A percentile compares a stretch with the other conserved stretches of the same genome.
phyloP scores from a whole-genome alignment of 345 rosid species.

The Psidium guajava region DNA sequence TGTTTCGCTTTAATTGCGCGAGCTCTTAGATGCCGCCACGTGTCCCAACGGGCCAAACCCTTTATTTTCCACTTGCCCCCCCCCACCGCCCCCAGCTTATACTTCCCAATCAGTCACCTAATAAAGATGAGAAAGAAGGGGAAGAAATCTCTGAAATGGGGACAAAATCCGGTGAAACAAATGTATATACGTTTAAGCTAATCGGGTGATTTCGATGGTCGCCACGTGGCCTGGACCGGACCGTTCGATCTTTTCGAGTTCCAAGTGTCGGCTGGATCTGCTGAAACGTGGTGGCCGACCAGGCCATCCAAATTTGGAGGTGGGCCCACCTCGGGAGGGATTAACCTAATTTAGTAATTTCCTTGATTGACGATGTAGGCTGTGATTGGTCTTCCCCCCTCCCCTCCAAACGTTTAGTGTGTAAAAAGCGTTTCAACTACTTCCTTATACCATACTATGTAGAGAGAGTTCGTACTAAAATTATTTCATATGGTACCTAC shows the following conservation, averaged over 20 bases:
- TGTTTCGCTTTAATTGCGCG: not conserved
- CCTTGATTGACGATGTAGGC: not conserved
- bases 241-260: not conserved
- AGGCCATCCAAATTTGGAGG: not conserved
- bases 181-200: not conserved
- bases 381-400: accelerated
- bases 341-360: not conserved
- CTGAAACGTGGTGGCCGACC: not conserved
- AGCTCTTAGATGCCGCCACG: not conserved
- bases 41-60: not conserved
- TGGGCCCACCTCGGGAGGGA: not conserved
- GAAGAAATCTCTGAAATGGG: not conserved
- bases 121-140: not conserved
- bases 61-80: not conserved
- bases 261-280: not conserved
- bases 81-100: not conserved
- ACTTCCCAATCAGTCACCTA: not conserved
- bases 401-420: not conserved
- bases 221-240: not conserved
- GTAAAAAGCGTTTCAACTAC: not conserved
- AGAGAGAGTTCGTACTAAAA: not conserved
- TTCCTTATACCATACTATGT: not conserved
- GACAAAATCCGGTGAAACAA: not conserved
- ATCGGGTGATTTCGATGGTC: not conserved
- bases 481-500: not conserved